Base-by-base conservation (phyloP, 1,139 yeast genomes). In the Kodamaea fungicola region DNA sequence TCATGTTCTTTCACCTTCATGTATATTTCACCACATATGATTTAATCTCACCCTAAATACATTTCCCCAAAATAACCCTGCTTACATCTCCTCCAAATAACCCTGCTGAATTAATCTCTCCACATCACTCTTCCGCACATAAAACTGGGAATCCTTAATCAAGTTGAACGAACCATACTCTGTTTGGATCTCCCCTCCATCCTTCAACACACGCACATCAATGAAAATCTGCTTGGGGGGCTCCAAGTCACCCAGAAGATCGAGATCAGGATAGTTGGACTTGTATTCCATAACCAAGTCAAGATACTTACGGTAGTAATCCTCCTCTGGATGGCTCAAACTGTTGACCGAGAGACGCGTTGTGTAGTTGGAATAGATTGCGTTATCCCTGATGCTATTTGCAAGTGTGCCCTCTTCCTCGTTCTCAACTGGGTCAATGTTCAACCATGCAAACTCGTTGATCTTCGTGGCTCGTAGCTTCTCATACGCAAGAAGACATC, bases 131-230 rank as follows among this genome's bases (percentile, higher is more conserved):
- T 88, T 92, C 37, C 98, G 71, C 19, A 90, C 97, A 57, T 86
- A 92, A 56, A 92, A 90, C 56, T 92, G 98, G 4, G 96, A 86
- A 59, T 92, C 94, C 53, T 90, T 92, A n/a, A 95, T 88, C 50
- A 92, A 65, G 50, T 90, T 90, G 64, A 92, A 89, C 6, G 89
- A 96, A 23, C 98, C 98, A 51, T 92, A 92, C 57, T 92, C 98
- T 0, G 98, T 92, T 55, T 90, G 97, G 29, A 92, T 89, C 55
- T 92, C 97, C 1, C 98, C 98, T 0, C 96, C 97, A 53, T 92
- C 95, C 52, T 85, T 85, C 39, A 92, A 62, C 7, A 92, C 97
- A 38, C 98, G 67, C 3, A 92, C 97, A 54, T 92, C 98, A 8
- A 92, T 85, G 51, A 90, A 92, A 30, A 92, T 84, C 49, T 88